Evolutionary conservation across 2,329 filamentous ascomycete species (phyloP).

Genomic region (Aureobasidium sp.): DNA sequence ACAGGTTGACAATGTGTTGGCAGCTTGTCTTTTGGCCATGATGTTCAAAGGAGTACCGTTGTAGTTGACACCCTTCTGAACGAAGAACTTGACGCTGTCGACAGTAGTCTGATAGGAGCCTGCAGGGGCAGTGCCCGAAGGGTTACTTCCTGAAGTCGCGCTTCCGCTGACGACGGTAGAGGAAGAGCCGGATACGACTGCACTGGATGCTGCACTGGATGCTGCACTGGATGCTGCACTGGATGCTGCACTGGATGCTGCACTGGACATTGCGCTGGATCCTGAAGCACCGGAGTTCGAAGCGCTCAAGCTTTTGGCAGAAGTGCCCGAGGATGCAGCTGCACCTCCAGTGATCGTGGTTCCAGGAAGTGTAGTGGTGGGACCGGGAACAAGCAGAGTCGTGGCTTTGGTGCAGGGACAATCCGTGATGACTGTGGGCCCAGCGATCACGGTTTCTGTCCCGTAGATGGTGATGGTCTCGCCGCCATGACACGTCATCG

Average conservation of each 20-base stretch:
- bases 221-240: too few species aligned
- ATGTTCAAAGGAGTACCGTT: not conserved
- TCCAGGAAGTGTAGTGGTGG: not conserved
- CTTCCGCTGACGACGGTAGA: not conserved
- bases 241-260: too few species aligned
- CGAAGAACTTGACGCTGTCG: not conserved
- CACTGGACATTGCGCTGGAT: not conserved
- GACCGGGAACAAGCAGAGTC: not conserved
- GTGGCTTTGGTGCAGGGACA: not conserved
- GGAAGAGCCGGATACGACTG: not conserved
- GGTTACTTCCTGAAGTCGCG: not conserved
- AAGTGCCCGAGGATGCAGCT: not conserved
- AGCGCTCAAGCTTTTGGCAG: not conserved
- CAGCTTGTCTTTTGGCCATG: not conserved
- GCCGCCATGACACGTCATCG: not conserved
- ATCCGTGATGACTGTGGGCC: not conserved
- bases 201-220: not conserved
- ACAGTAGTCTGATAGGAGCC: not conserved
- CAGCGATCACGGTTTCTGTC: not conserved
- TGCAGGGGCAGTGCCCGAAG: not conserved
- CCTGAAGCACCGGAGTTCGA: not conserved
- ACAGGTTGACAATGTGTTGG: not conserved
- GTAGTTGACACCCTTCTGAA: not conserved
- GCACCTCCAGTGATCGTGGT: not conserved
- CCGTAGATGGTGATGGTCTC: not conserved